These are phyloP conservation scores for Termitomyces sp. DNA, from an alignment of 768 basidiomycete species.

Conservation along the genomic window DNA sequence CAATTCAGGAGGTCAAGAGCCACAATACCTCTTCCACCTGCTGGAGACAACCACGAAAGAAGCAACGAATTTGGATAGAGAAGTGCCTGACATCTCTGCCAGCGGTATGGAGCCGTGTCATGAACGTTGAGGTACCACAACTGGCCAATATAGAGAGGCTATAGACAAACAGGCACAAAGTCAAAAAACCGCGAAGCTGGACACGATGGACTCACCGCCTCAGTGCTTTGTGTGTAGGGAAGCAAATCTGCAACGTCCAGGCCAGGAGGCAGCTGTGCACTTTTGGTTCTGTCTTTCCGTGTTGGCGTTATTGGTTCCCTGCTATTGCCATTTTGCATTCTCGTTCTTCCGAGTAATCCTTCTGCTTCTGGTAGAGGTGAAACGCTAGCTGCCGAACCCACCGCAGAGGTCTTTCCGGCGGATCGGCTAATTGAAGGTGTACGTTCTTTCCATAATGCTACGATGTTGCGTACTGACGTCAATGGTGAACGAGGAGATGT, in stretches of 20 bases:
- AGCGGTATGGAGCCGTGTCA: conserved; percentile 66
- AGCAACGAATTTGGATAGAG: conserved; percentile 81
- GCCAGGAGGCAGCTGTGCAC: conserved; percentile 31
- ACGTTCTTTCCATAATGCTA: conserved; percentile 76
- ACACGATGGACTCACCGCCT: conserved; percentile 32
- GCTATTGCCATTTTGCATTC: conserved; percentile 23
- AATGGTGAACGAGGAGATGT: conserved; percentile 66
- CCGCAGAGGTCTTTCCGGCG: conserved; percentile 28
- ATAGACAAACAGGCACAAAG: conserved; percentile 17
- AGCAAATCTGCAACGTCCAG: conserved; percentile 41
- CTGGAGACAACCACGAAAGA: conserved; percentile 82
- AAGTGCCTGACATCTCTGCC: conserved; percentile 79
- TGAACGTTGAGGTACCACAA: conserved; percentile 95
- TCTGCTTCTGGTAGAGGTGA: conserved; percentile 33
- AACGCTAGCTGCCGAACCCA: conserved; percentile 29
- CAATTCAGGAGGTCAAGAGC: conserved; percentile 85
- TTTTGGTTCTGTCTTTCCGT: conserved; percentile 21
- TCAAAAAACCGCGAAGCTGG: background rate
- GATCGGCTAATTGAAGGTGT: conserved; percentile 45
- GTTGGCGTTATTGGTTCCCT: conserved; percentile 19
- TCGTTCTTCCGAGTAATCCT: conserved; percentile 47
- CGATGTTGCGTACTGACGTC: conserved; percentile 71
- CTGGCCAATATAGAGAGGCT: conserved; percentile 84
- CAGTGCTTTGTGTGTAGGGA: conserved; percentile 42
- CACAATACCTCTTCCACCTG: conserved; percentile 79